A percentile compares a stretch with the other conserved stretches of the same genome.
Evolutionary conservation across 1,284 basidiomycete species (phyloP).

Genomic region (Cryptococcus hybrid): DNA sequence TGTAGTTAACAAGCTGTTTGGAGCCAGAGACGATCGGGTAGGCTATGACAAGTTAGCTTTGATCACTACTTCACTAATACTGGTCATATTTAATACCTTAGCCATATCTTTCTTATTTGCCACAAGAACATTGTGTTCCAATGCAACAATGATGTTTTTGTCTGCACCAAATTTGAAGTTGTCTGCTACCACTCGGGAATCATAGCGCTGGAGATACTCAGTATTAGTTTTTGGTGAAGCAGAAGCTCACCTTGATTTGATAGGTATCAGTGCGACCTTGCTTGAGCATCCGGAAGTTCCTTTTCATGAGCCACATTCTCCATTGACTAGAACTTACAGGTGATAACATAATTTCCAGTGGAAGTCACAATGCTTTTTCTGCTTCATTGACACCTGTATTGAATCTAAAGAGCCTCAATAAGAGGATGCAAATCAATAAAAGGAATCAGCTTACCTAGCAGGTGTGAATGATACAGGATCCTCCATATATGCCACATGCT

Average conservation of each 20-base stretch:
- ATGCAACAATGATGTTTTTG: constrained; percentile 92
- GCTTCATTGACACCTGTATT: constrained; percentile 81
- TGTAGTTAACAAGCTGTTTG: constrained; percentile 24
- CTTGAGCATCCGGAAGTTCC: constrained; percentile 94
- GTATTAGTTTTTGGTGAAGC: constrained; percentile 9
- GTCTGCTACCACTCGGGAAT: constrained; percentile 92
- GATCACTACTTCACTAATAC: not conserved
- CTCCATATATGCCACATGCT: constrained; percentile 96
- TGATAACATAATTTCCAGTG: constrained; percentile 91
- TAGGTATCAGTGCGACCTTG: constrained; percentile 86
- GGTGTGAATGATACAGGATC: constrained; percentile 85
- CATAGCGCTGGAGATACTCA: constrained; percentile 58
- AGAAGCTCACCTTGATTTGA: constrained; percentile 74
- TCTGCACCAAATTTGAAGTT: constrained; percentile 95
- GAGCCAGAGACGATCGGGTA: constrained; percentile 29
- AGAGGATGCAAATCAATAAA: not conserved
- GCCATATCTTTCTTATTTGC: constrained; percentile 90
- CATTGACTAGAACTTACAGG: constrained; percentile 55
- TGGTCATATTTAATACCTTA: constrained; percentile 48
- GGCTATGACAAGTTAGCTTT: constrained; percentile 19
- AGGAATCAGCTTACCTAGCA: constrained; percentile 59
- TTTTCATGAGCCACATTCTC: constrained; percentile 6
- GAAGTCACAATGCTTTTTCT: constrained; percentile 97
- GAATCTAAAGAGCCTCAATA: constrained; percentile 61
- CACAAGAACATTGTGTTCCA: constrained; percentile 90